A percentile compares a stretch with the other conserved stretches of the same genome.
Conservation (phyloP, 176 grass and related monocot species). For the Bothriochloa decipiens region DNA sequence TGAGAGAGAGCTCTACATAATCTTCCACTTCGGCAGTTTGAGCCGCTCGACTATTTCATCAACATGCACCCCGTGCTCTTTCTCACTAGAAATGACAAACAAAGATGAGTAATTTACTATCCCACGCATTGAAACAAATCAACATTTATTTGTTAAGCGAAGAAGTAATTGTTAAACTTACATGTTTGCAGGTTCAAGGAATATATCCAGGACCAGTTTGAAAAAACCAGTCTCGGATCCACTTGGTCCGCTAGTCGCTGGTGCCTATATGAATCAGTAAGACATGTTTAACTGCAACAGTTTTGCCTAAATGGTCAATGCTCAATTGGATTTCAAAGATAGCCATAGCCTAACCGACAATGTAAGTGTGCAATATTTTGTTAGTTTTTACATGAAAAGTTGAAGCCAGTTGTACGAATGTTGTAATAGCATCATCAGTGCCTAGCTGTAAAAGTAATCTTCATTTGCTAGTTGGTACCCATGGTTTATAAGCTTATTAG, state of each 20-base stretch:
- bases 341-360: not conserved
- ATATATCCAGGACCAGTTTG: constrained; percentile 62
- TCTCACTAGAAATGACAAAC: constrained; percentile 43
- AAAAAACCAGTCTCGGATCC: constrained; percentile 58
- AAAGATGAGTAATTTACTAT: not conserved
- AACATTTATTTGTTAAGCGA: not conserved
- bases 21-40: constrained; percentile 48
- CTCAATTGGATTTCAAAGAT: constrained; percentile 52
- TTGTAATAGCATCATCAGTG: not conserved
- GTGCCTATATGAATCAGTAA: constrained; percentile 35
- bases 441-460: not conserved
- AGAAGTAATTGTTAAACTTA: constrained; percentile 30
- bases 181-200: constrained; percentile 76
- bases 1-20: constrained; percentile 38
- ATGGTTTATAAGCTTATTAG: not conserved
- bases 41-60: constrained; percentile 71
- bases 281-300: not conserved
- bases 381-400: too few relatives aligned
- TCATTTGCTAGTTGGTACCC: not conserved
- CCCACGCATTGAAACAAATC: not conserved
- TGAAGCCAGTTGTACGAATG: too few relatives aligned
- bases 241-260: constrained; percentile 16
- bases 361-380: too few relatives aligned
- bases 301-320: constrained; percentile 4
- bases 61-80: constrained; percentile 76